These are phyloP conservation scores for Kwoniella newhampshirensis DNA, from an alignment of 768 basidiomycete genomes.

Conservation along the genomic window DNA sequence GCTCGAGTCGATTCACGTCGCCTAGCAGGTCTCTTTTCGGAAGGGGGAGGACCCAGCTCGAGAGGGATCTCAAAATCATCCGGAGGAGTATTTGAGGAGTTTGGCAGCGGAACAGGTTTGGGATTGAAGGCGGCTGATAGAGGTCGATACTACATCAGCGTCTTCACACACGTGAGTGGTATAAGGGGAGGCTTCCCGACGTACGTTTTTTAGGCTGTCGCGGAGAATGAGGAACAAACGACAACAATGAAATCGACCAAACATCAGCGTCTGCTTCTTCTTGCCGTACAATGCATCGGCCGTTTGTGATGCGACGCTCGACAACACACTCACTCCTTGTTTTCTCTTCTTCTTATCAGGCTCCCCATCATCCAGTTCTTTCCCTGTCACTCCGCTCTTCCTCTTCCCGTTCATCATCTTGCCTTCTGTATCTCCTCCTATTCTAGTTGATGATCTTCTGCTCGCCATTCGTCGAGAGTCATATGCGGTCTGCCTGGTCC, in stretches of 20 bases:
- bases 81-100: slow-evolving; percentile 40
- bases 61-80: slow-evolving; percentile 18
- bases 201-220: slow-evolving; percentile 26
- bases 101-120: slow-evolving; percentile 24
- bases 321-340: slow-evolving; percentile 3
- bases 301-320: too few relatives aligned
- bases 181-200: slow-evolving; percentile 14
- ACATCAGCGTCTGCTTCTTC: not conserved
- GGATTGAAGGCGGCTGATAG: slow-evolving; percentile 33
- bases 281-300: too few relatives aligned
- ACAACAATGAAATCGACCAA: not conserved
- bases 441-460: slow-evolving; percentile 6
- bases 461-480: slow-evolving; percentile 6
- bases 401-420: slow-evolving; percentile 21
- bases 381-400: slow-evolving; percentile 9
- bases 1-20: slow-evolving; percentile 41
- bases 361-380: slow-evolving; percentile 9
- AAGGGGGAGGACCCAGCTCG: slow-evolving; percentile 46
- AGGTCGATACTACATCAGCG: not conserved
- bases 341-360: slow-evolving; percentile 26
- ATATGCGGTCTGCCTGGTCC: not conserved
- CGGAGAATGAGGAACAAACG: not conserved
- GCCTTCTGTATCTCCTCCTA: not conserved
- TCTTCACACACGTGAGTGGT: not conserved
- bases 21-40: slow-evolving; percentile 44